Evolutionary conservation across 192 early-diverging fungal species (phyloP).

Genomic region (Ambispora gerdemannii): DNA sequence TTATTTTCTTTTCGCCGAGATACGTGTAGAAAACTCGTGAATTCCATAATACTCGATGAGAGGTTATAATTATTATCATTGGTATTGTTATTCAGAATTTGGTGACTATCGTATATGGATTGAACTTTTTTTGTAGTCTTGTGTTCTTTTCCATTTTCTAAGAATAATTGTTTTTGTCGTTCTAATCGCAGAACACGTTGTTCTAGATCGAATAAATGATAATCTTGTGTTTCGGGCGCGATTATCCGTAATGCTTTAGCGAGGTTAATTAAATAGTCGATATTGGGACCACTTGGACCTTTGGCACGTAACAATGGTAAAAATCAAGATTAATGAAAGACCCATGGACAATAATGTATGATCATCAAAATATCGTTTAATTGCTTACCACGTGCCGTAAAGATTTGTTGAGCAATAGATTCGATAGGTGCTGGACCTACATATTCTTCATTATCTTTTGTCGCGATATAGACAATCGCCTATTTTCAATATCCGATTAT

Average conservation of each 20-base stretch:
- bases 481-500: slow-evolving; percentile 9
- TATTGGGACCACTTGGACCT: slow-evolving; percentile 69
- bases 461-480: slow-evolving; percentile 80
- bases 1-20: too few species aligned
- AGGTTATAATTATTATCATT: too few species aligned
- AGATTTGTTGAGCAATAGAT: slow-evolving; percentile 65
- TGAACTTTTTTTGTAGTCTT: too few species aligned
- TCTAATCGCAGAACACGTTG: slow-evolving; percentile 46
- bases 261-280: slow-evolving; percentile 67
- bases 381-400: slow-evolving; percentile 48
- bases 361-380: background rate
- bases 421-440: slow-evolving; percentile 63
- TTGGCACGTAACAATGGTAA: background rate
- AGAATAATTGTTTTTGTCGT: too few species aligned
- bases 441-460: slow-evolving; percentile 73
- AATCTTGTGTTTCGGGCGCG: slow-evolving; percentile 49
- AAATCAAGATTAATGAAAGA: slow-evolving; percentile 5
- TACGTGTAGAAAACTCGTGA: too few species aligned
- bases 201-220: slow-evolving; percentile 61
- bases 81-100: too few species aligned
- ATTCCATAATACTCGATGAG: too few species aligned
- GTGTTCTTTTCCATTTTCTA: too few species aligned
- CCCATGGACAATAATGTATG: too few species aligned
- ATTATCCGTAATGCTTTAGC: slow-evolving; percentile 57
- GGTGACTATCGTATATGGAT: too few species aligned